Evolutionary conservation across 768 basidiomycete genomes (phyloP).

Genomic region (Bullera alba): DNA sequence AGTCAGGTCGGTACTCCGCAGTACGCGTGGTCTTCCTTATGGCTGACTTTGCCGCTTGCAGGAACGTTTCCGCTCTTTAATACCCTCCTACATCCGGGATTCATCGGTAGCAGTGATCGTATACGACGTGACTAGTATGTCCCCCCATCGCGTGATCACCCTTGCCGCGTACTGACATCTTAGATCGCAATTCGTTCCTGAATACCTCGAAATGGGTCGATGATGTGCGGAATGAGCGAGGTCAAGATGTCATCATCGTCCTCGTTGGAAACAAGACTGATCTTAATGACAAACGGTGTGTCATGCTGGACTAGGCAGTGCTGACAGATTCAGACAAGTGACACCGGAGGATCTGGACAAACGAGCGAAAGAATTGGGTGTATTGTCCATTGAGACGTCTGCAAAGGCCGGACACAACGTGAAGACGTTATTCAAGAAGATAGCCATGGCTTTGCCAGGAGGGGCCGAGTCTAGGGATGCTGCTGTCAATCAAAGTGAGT

Average conservation of each 20-base stretch:
- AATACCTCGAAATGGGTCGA: slow-evolving; percentile 99
- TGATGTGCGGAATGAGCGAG: slow-evolving; percentile 93
- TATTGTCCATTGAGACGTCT: slow-evolving; percentile 99
- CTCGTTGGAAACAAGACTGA: slow-evolving; percentile 99
- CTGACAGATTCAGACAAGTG: slow-evolving; percentile 66
- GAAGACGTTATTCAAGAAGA: slow-evolving; percentile 98
- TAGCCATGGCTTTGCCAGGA: slow-evolving; percentile 93
- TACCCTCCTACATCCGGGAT: slow-evolving; percentile 97
- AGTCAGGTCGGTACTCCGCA: not conserved
- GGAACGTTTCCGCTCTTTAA: slow-evolving; percentile 95
- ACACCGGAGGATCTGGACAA: slow-evolving; percentile 93
- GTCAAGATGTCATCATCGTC: slow-evolving; percentile 96
- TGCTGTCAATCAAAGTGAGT: slow-evolving; percentile 48
- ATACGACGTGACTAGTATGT: slow-evolving; percentile 94
- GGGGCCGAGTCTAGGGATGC: slow-evolving; percentile 60
- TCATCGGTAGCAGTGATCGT: slow-evolving; percentile 98
- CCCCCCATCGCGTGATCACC: not conserved
- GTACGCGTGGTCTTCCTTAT: not conserved
- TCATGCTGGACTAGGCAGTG: slow-evolving; percentile 8
- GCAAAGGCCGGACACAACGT: slow-evolving; percentile 99
- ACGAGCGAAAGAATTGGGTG: slow-evolving; percentile 78
- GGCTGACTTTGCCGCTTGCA: slow-evolving; percentile 43
- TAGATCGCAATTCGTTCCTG: slow-evolving; percentile 94
- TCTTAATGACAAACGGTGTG: slow-evolving; percentile 92
- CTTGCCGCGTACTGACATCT: not conserved